Evolutionary conservation across 2,329 filamentous ascomycete species (phyloP).

Genomic region (Fonsecaea multimorphosa): DNA sequence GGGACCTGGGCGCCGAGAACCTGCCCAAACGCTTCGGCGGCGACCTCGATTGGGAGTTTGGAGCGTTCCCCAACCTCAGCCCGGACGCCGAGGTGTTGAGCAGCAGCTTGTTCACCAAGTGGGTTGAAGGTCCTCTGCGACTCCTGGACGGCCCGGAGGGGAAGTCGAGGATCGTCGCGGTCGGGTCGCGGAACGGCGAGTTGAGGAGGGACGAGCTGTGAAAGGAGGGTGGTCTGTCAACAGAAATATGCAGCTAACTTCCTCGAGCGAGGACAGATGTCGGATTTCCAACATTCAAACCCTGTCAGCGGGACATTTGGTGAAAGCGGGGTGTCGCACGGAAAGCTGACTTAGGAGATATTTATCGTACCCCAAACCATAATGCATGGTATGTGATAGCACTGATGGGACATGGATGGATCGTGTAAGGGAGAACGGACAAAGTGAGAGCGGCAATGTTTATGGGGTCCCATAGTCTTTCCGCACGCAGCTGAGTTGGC

Average conservation of each 20-base stretch:
- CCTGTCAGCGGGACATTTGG: too few relatives aligned
- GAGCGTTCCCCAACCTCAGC: constrained; percentile 13
- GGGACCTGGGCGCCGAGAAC: constrained; percentile 17
- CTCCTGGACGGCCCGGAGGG: constrained; percentile 14
- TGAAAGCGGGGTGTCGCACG: background rate
- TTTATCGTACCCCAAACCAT: background rate
- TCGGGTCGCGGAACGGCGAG: constrained; percentile 14
- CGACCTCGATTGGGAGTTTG: constrained; percentile 23
- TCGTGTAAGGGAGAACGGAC: background rate
- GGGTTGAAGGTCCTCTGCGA: constrained; percentile 5
- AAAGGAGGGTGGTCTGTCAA: background rate
- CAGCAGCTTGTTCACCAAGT: constrained; percentile 8
- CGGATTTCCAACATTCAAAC: background rate
- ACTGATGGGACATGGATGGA: background rate
- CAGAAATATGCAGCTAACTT: too few relatives aligned
- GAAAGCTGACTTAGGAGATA: background rate
- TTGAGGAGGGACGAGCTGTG: constrained; percentile 21
- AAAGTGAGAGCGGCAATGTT: background rate
- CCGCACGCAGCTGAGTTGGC: too few relatives aligned
- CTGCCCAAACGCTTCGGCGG: constrained; percentile 20
- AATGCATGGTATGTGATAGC: background rate
- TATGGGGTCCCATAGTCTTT: too few relatives aligned
- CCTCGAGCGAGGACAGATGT: background rate
- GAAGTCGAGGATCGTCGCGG: constrained; percentile 16
- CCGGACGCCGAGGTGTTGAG: constrained; percentile 13